A percentile compares a stretch with the other conserved stretches of the same genome.
These are phyloP conservation scores for Spathaspora hagerdaliae DNA, from an alignment of 805 yeast genomes.

Conservation along the genomic window DNA sequence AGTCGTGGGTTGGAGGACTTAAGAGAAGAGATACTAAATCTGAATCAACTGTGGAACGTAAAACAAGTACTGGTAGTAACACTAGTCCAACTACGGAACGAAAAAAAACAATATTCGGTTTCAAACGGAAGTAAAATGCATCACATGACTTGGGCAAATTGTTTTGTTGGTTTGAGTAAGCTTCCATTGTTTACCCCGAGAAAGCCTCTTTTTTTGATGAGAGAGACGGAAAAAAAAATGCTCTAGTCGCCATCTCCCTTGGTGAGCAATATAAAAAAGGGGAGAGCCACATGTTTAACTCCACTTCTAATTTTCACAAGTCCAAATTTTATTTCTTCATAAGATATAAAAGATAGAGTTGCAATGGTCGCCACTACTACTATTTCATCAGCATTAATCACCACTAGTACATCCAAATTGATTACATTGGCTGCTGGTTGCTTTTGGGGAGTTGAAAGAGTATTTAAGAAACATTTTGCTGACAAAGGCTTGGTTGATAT, in stretches of 20 bases:
- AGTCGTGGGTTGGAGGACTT: conserved; percentile 39
- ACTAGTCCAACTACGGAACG: conserved; percentile 14
- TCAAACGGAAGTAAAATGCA: conserved; percentile 22
- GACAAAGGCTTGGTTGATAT: conserved; percentile 66
- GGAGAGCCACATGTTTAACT: too few species aligned
- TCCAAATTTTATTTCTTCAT: too few species aligned
- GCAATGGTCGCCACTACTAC: conserved; percentile 5
- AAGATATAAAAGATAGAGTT: too few species aligned
- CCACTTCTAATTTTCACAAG: too few species aligned
- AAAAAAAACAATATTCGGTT: conserved; percentile 32
- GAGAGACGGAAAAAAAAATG: too few species aligned
- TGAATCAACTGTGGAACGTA: conserved; percentile 9
- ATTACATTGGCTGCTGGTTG: conserved; percentile 57
- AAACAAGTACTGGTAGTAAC: conserved; percentile 9
- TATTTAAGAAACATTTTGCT: conserved; percentile 67
- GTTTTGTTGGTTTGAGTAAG: too few species aligned
- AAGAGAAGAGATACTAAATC: conserved; percentile 26
- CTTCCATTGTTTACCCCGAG: too few species aligned
- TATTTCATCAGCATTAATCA: conserved; percentile 32
- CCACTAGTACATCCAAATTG: conserved; percentile 31
- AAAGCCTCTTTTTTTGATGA: too few species aligned
- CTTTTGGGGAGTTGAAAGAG: conserved; percentile 88
- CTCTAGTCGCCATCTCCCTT: too few species aligned
- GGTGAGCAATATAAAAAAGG: too few species aligned
- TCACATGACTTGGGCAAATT: conserved; percentile 2